These are phyloP conservation scores for Astrothelium macrocarpum DNA, from an alignment of 495 filamentous ascomycete genomes.

Conservation along the genomic window DNA sequence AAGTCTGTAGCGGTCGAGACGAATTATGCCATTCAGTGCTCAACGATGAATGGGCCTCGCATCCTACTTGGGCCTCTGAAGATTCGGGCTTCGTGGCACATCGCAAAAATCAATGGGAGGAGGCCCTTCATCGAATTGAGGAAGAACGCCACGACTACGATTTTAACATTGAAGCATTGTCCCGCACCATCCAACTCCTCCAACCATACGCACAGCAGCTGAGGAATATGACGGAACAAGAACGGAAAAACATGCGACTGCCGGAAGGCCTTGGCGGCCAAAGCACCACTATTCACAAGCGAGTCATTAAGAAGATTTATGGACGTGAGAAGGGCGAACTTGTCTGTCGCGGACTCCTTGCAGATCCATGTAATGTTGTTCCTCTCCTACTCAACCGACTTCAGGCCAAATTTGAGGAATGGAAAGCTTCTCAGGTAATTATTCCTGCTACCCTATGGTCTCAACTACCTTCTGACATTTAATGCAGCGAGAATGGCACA, in stretches of 20 bases:
- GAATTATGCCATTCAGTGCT: slow-evolving; percentile 83
- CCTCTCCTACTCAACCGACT: slow-evolving; percentile 77
- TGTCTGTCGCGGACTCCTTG: slow-evolving; percentile 74
- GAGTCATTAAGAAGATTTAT: slow-evolving; percentile 98
- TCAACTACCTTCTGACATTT: slow-evolving; percentile 1
- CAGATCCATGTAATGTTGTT: slow-evolving; percentile 68
- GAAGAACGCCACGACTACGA: slow-evolving; percentile 99
- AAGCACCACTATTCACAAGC: slow-evolving; percentile 90
- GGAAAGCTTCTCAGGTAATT: slow-evolving; percentile 72
- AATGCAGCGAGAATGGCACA: slow-evolving; percentile 85
- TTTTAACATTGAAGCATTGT: slow-evolving; percentile 90
- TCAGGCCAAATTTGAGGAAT: slow-evolving; percentile 91
- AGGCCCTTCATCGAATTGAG: slow-evolving; percentile 88
- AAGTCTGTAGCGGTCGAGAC: slow-evolving; percentile 85
- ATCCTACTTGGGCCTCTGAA: slow-evolving; percentile 98
- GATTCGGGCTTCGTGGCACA: slow-evolving; percentile 98
- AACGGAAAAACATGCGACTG: slow-evolving; percentile 63
- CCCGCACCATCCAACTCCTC: slow-evolving; percentile 85
- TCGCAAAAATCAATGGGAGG: slow-evolving; percentile 88
- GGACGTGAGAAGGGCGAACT: slow-evolving; percentile 70
- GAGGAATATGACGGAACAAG: slow-evolving; percentile 57
- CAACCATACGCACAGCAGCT: slow-evolving; percentile 90
- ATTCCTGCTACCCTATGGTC: slow-evolving; percentile 13
- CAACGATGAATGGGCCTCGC: slow-evolving; percentile 97
- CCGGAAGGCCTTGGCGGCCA: slow-evolving; percentile 80